Base-by-base conservation (phyloP, 169 alveolate genomes). In the Cryptosporidium ryanae region DNA sequence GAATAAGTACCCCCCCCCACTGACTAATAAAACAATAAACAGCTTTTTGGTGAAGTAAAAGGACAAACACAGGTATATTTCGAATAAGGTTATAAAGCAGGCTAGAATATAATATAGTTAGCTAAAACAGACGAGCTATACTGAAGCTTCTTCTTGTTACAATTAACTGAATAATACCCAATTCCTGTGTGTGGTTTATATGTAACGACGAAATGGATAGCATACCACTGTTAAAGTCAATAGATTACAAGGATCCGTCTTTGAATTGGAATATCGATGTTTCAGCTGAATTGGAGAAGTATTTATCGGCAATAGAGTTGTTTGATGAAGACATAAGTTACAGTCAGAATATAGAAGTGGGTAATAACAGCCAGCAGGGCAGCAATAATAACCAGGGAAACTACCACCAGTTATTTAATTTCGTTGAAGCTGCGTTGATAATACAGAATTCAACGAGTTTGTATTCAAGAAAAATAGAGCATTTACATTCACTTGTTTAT, bases 191-290 rank as follows among this genome's bases (percentile, higher is more conserved):
- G n/a, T n/a, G n/a, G n/a, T n/a, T n/a, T n/a, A n/a, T n/a, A n/a
- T n/a, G n/a, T n/a, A n/a, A n/a, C n/a, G n/a, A n/a, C n/a, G 13
- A 52, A n/a, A 52, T 52, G 68, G 70, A 76, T 52, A 61, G 50
- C 43, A 59, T 76, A 43, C 71, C 87, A 44, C 34, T 76, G 17
- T 65, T 76, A 21, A 76, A 61, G 21, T 76, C 71, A 10, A 59
- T 76, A 18, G 87, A 76, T 43, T 43, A 61, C 34, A 76, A 76
- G 64, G 87, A 76, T 61, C 87, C 71, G 15, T 76, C 87, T 38
- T 44, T 76, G 34, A 76, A 76, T 25, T 76, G 87, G 87, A 76
- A 76, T 76, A 76, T 76, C 8, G 87, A 76, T 38, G 87, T 76
- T 76, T 76, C 87, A 25, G 70, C 87, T 1, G 87, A 76, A 25